A percentile compares a stretch with the other conserved stretches of the same genome.
Evolutionary conservation across 2,329 filamentous ascomycete species (phyloP).

Genomic region (Botrytis cinerea): DNA sequence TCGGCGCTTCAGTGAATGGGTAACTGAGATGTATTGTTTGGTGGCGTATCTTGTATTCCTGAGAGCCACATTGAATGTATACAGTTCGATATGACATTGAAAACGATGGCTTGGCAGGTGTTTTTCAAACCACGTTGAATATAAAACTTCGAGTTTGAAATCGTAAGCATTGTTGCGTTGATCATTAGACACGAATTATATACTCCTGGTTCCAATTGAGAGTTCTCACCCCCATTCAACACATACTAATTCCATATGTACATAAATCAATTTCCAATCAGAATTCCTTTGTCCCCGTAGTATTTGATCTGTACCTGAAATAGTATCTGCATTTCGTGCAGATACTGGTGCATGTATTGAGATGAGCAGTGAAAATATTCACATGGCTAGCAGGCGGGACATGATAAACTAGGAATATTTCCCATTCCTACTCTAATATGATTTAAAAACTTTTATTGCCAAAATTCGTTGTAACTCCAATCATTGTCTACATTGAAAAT

Average conservation of each 20-base stretch:
- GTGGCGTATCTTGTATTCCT: neutral
- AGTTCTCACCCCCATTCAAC: neutral
- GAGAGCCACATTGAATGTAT: neutral
- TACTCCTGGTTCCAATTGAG: neutral
- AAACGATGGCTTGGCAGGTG: neutral
- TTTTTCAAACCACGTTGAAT: neutral
- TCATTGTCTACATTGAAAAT: conserved; percentile 16
- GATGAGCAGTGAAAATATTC: neutral
- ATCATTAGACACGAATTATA: neutral
- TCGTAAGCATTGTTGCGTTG: neutral
- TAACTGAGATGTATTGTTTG: neutral
- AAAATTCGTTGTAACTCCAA: conserved; percentile 13
- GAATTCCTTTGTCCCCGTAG: neutral
- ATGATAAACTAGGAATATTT: neutral
- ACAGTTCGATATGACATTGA: no score
- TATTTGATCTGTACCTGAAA: neutral
- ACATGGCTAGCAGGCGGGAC: neutral
- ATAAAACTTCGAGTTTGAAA: neutral
- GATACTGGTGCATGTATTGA: neutral
- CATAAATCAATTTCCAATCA: neutral
- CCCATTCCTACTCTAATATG: neutral
- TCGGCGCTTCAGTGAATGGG: neutral
- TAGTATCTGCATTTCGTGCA: no score
- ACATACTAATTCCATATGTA: neutral
- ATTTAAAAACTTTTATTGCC: conserved; percentile 3